Evolutionary conservation across 192 early-diverging fungal species (phyloP).

Genomic region (Entomortierella parvispora): DNA sequence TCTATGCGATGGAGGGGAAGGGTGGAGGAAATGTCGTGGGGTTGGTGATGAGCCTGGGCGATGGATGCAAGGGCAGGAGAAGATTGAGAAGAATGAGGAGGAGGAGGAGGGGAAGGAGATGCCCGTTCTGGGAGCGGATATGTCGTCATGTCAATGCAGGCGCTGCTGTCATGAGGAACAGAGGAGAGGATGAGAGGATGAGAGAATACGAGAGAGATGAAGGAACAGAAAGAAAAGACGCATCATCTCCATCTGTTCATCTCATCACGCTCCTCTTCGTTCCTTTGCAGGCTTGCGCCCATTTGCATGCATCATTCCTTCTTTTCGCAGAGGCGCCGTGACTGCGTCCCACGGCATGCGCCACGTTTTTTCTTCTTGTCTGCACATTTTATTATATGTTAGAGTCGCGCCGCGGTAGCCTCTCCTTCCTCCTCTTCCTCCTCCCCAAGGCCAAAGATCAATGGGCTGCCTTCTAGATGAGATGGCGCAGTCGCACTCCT

Average conservation of each 20-base stretch:
- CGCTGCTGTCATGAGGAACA: neutral
- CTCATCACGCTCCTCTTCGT: neutral
- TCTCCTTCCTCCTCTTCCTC: no score
- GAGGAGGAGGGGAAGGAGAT: slow-evolving; percentile 15
- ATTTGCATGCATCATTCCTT: no score
- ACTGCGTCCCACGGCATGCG: no score
- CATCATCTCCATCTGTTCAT: neutral
- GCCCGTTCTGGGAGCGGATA: slow-evolving; percentile 39
- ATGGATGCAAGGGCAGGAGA: slow-evolving; percentile 1
- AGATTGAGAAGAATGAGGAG: neutral
- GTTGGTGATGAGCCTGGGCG: slow-evolving; percentile 10
- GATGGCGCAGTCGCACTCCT: no score
- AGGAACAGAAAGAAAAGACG: neutral
- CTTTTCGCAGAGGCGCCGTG: no score
- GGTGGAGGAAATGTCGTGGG: slow-evolving; percentile 9
- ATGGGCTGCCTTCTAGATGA: no score
- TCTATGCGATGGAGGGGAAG: slow-evolving; percentile 24
- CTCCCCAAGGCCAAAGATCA: no score
- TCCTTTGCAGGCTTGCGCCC: no score
- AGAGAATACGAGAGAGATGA: neutral
- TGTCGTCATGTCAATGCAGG: slow-evolving; percentile 39
- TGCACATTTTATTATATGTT: no score
- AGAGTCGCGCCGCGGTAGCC: no score
- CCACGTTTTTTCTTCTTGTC: no score
- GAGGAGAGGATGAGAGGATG: neutral